Evolutionary conservation across 192 early-diverging fungal genomes (phyloP).

Genomic region (Neocallimastix lanati): DNA sequence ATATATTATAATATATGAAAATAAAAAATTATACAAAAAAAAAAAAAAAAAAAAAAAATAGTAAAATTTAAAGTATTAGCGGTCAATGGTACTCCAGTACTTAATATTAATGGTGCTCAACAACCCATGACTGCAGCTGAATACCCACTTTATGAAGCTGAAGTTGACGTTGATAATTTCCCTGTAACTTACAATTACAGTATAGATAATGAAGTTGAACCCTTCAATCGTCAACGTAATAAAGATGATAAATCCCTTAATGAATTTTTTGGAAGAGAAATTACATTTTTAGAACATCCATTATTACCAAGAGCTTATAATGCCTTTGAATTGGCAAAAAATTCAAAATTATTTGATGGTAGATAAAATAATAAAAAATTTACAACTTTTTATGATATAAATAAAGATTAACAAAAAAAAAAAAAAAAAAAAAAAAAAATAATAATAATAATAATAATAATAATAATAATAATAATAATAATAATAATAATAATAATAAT

Average conservation of each 20-base stretch:
- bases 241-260: not conserved
- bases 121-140: not conserved
- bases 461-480: too few species aligned
- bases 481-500: too few species aligned
- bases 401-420: too few species aligned
- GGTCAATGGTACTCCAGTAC: not conserved
- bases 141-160: not conserved
- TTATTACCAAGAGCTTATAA: not conserved
- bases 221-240: not conserved
- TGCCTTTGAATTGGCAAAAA: not conserved
- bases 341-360: not conserved
- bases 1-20: too few species aligned
- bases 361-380: not conserved
- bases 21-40: too few species aligned
- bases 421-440: too few species aligned
- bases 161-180: not conserved
- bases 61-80: not conserved
- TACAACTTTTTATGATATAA: too few species aligned
- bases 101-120: not conserved
- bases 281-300: not conserved
- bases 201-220: not conserved
- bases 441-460: not conserved
- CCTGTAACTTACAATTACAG: not conserved
- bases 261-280: not conserved
- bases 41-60: not conserved